Percentiles rank a stretch among this genome's conserved stretches.
phyloP scores from a whole-genome alignment of 2,329 filamentous ascomycete genomes.

The Pseudogymnoascus sp. region DNA sequence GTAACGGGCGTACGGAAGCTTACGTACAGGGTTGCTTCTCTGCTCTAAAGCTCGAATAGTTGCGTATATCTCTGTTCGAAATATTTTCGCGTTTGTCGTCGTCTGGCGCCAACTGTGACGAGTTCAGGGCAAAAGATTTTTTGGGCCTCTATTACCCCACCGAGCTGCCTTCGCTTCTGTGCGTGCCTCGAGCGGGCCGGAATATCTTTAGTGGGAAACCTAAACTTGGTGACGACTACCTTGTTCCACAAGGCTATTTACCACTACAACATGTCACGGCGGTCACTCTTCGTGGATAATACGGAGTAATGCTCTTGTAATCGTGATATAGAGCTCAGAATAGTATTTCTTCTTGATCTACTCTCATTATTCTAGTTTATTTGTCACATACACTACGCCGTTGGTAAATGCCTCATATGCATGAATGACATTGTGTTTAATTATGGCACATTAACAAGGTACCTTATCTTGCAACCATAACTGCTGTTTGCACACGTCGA shows the following conservation, averaged over 20 bases:
- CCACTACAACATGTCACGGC: not conserved
- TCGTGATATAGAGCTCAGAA: not conserved
- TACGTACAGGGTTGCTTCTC: not conserved
- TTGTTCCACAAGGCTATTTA: not conserved
- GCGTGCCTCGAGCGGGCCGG: not conserved
- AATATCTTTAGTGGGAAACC: not conserved
- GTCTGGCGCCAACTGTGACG: not conserved
- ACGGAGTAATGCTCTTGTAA: not conserved
- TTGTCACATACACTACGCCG: not conserved
- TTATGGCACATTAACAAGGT: not conserved
- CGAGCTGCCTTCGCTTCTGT: not conserved
- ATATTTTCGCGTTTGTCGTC: not conserved
- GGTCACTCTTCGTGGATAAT: not conserved
- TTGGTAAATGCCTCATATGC: not conserved
- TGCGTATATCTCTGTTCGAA: not conserved
- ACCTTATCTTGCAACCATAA: not conserved
- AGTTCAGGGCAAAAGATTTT: conserved; percentile 1
- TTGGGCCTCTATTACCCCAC: not conserved
- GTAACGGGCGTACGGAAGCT: not conserved
- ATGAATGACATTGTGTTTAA: not conserved
- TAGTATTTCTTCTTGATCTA: not conserved
- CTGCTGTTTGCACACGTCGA: not conserved
- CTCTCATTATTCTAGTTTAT: not conserved
- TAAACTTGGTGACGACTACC: not conserved
- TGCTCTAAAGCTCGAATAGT: not conserved